Conservation (phyloP, 1,139 yeast genomes). For the Sugiyamaella neomexicana region DNA sequence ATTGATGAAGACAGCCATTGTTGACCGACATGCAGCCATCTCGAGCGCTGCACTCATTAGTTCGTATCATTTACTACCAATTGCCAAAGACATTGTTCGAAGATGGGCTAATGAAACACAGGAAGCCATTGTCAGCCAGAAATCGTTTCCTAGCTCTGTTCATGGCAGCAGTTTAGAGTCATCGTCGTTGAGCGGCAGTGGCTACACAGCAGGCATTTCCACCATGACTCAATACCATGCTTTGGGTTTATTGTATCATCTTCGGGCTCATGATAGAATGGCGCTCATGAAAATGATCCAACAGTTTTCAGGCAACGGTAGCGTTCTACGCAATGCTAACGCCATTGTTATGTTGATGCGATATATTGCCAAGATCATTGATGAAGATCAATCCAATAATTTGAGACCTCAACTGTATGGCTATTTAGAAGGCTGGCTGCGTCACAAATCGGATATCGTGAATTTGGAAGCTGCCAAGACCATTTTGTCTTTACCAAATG, state of each 20-base stretch:
- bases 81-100: slow-evolving; percentile 87
- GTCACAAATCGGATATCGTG: slow-evolving; percentile 85
- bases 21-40: slow-evolving; percentile 83
- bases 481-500: slow-evolving; percentile 61
- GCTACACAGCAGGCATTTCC: slow-evolving; percentile 50
- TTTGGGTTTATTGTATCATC: slow-evolving; percentile 80
- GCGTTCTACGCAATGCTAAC: slow-evolving; percentile 45
- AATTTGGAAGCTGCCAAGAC: slow-evolving; percentile 92
- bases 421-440: slow-evolving; percentile 66
- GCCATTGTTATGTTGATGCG: slow-evolving; percentile 87
- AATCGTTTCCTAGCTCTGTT: slow-evolving; percentile 53
- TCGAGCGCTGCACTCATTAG: slow-evolving; percentile 92
- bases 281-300: slow-evolving; percentile 89
- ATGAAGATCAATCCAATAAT: slow-evolving; percentile 48
- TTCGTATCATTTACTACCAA: slow-evolving; percentile 84
- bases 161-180: slow-evolving; percentile 22
- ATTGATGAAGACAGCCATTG: slow-evolving; percentile 87
- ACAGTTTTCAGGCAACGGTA: slow-evolving; percentile 54
- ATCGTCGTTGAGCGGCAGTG: slow-evolving; percentile 9
- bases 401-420: slow-evolving; percentile 53
- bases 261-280: slow-evolving; percentile 91
- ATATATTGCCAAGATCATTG: slow-evolving; percentile 72
- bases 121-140: slow-evolving; percentile 75
- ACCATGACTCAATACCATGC: slow-evolving; percentile 91
- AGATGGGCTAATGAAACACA: slow-evolving; percentile 93